A percentile compares a stretch with the other conserved stretches of the same genome.
Evolutionary conservation across 176 grass and related monocot species (phyloP).

Genomic region (Oryza rufipogon): DNA sequence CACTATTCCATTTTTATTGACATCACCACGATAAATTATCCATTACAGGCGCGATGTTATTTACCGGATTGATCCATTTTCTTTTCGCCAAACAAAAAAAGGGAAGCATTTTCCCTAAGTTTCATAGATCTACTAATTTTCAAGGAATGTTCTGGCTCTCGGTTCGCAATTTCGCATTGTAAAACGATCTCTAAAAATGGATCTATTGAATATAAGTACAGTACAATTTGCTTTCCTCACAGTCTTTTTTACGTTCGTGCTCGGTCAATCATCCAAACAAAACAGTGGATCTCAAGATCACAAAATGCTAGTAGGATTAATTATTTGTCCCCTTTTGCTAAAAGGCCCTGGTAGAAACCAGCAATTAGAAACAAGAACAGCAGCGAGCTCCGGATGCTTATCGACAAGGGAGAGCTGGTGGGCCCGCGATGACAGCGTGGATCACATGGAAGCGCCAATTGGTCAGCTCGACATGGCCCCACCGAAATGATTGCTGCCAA

Average conservation of each 20-base stretch:
- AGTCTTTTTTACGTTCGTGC: too few species aligned
- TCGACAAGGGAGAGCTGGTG: neutral
- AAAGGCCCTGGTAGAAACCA: neutral
- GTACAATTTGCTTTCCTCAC: too few species aligned
- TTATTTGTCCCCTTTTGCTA: neutral
- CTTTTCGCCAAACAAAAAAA: too few species aligned
- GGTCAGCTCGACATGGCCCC: conserved; percentile 1
- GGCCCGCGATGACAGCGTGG: conserved; percentile 42
- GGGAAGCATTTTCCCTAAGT: too few species aligned
- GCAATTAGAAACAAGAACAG: neutral
- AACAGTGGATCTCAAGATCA: neutral
- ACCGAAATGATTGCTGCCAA: conserved; percentile 10
- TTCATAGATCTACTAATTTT: too few species aligned
- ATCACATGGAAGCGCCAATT: conserved; percentile 38
- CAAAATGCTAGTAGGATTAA: neutral
- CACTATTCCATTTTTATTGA: neutral
- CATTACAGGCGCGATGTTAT: too few species aligned
- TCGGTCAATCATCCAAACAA: neutral
- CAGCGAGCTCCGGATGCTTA: conserved; percentile 1
- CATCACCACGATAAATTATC: neutral
- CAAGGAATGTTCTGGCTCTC: too few species aligned
- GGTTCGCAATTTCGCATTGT: too few species aligned
- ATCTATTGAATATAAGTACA: too few species aligned
- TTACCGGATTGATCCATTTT: too few species aligned
- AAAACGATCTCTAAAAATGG: too few species aligned